Conservation (phyloP, 305 asterid genomes). For the Euphrasia arctica region DNA sequence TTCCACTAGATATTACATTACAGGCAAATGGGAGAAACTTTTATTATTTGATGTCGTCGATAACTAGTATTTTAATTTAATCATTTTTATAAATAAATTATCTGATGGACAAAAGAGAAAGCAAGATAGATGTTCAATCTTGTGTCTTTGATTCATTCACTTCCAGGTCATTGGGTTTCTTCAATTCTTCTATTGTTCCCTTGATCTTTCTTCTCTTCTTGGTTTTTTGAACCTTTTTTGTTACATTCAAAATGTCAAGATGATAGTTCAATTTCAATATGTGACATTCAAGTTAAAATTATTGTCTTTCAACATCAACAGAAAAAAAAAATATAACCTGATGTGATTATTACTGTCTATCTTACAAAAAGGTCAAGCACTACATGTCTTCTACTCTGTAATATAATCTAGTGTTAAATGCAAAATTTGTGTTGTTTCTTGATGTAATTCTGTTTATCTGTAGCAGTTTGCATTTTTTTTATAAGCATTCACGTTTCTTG, state of each 20-base stretch:
- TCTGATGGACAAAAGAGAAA: neutral
- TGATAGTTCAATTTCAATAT: constrained; percentile 6
- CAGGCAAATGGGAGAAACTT: constrained; percentile 7
- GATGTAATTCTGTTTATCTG: constrained; percentile 1
- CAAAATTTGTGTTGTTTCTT: constrained; percentile 8
- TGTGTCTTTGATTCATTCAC: neutral
- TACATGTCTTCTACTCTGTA: constrained; percentile 8
- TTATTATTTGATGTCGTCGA: constrained; percentile 1
- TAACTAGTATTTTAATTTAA: neutral
- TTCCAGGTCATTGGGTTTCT: constrained; percentile 9
- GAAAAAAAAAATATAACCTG: neutral
- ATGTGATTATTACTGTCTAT: constrained; percentile 4
- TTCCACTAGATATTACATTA: constrained; percentile 1
- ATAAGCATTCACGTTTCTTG: constrained; percentile 15
- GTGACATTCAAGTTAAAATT: constrained; percentile 1
- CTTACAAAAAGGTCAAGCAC: constrained; percentile 11
- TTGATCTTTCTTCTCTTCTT: constrained; percentile 17
- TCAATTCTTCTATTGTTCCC: constrained; percentile 1
- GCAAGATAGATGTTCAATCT: neutral
- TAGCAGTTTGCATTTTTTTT: constrained; percentile 13
- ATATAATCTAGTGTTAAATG: constrained; percentile 6
- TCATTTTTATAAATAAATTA: neutral
- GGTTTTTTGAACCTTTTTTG: neutral
- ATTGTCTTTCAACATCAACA: constrained; percentile 6
- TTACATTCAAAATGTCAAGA: neutral